Evolutionary conservation across 441 rosid genomes (phyloP).

Genomic region (Euphorbia celastroides): DNA sequence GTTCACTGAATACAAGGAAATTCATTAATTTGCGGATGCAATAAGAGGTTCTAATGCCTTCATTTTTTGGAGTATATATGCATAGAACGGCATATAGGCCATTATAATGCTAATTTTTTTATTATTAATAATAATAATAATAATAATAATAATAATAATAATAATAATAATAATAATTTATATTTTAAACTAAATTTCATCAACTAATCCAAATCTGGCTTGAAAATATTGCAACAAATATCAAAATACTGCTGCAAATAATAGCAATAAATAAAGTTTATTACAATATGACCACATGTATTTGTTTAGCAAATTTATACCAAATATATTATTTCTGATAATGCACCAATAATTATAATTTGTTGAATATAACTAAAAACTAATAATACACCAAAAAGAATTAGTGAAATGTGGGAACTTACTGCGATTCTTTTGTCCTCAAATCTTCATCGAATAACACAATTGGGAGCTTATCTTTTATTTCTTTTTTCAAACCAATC

Average conservation of each 20-base stretch:
- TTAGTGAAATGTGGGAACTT: constrained; percentile 26
- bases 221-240: background rate
- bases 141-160: too few relatives aligned
- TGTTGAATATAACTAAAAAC: too few relatives aligned
- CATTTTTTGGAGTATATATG: too few relatives aligned
- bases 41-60: constrained; percentile 9
- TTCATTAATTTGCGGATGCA: background rate
- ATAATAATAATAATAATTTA: too few relatives aligned
- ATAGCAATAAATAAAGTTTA: too few relatives aligned
- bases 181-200: too few relatives aligned
- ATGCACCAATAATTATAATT: background rate
- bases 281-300: background rate
- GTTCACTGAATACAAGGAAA: background rate
- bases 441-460: constrained; percentile 75
- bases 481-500: constrained; percentile 52
- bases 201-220: background rate
- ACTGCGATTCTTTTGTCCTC: constrained; percentile 69
- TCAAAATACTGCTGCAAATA: background rate
- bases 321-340: too few relatives aligned
- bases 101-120: background rate
- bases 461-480: constrained; percentile 57
- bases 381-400: too few relatives aligned
- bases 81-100: background rate
- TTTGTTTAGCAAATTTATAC: too few relatives aligned
- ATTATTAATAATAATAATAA: too few relatives aligned